A percentile compares a stretch with the other conserved stretches of the same genome.
Conservation (phyloP, 31 red algal genomes). For the Porphyra umbilicalis region DNA sequence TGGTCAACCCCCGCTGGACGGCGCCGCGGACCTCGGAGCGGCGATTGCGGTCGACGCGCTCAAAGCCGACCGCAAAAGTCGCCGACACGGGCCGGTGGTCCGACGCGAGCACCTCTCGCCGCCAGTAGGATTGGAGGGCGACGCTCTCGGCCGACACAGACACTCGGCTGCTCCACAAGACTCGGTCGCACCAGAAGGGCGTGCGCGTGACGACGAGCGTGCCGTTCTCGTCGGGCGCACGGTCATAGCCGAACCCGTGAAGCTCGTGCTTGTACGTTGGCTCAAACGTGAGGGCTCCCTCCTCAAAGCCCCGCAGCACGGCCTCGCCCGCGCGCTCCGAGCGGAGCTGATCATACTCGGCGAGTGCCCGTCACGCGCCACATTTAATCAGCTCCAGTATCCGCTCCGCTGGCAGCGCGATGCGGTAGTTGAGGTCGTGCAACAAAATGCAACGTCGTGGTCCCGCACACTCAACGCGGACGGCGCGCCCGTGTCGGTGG, state of each 20-base stretch:
- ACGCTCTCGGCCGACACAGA: not conserved
- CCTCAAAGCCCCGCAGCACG: slow-evolving; percentile 70
- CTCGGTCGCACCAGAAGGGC: slow-evolving; percentile 87
- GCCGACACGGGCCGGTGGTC: slow-evolving; percentile 92
- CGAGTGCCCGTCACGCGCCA: slow-evolving; percentile 46
- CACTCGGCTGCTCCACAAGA: slow-evolving; percentile 56
- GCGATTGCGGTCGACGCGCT: slow-evolving; percentile 26
- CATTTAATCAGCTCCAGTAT: slow-evolving; percentile 61
- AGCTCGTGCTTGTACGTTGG: slow-evolving; percentile 91
- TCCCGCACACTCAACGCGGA: slow-evolving; percentile 34
- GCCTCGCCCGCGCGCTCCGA: slow-evolving; percentile 28
- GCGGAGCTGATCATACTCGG: slow-evolving; percentile 68
- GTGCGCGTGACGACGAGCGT: slow-evolving; percentile 34
- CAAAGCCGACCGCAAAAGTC: slow-evolving; percentile 58
- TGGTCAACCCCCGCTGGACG: slow-evolving; percentile 31
- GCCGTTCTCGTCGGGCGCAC: slow-evolving; percentile 46
- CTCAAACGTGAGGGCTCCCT: slow-evolving; percentile 66
- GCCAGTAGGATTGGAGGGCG: slow-evolving; percentile 21
- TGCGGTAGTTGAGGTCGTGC: slow-evolving; percentile 93
- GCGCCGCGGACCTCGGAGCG: slow-evolving; percentile 20
- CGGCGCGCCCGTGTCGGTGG: not conserved
- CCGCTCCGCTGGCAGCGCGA: slow-evolving; percentile 50
- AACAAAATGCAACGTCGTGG: slow-evolving; percentile 97
- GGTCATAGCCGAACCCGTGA: slow-evolving; percentile 50
- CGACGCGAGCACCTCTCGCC: slow-evolving; percentile 63